phyloP scores from a whole-genome alignment of 805 yeast genomes.

The Scheffersomyces stipitis region DNA sequence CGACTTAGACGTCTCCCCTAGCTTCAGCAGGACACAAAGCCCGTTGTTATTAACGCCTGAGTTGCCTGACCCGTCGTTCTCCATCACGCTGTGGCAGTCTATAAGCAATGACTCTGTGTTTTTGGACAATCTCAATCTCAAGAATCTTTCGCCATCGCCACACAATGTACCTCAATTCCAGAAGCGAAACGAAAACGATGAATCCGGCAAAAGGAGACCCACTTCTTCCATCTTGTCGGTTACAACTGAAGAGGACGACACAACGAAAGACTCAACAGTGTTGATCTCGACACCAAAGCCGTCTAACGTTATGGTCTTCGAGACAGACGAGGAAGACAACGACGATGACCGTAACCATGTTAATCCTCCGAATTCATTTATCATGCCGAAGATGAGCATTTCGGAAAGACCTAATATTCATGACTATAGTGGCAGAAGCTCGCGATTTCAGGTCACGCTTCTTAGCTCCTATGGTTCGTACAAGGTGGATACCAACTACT shows the following conservation, averaged over 20 bases:
- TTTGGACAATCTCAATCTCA: constrained; percentile 11
- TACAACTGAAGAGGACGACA: constrained; percentile 27
- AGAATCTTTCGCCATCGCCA: constrained; percentile 8
- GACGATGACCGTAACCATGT: constrained; percentile 15
- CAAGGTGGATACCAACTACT: constrained; percentile 17
- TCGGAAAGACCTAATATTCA: constrained; percentile 13
- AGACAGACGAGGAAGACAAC: constrained; percentile 40
- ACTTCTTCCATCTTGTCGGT: constrained; percentile 25
- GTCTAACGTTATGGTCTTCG: constrained; percentile 37
- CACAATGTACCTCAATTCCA: constrained; percentile 3
- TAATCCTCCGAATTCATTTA: constrained; percentile 22
- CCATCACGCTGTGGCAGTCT: constrained; percentile 32
- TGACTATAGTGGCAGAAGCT: background rate
- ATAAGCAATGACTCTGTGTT: constrained; percentile 20
- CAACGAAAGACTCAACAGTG: constrained; percentile 16
- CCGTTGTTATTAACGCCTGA: constrained; percentile 6
- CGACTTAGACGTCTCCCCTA: constrained; percentile 30
- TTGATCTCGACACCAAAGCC: constrained; percentile 19
- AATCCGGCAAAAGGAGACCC: constrained; percentile 3
- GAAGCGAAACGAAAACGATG: constrained; percentile 5
- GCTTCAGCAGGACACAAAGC: background rate
- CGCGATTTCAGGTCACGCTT: constrained; percentile 18
- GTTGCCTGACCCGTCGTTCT: constrained; percentile 10
- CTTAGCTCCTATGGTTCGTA: constrained; percentile 18
- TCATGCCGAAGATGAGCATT: constrained; percentile 38